Evolutionary conservation across 768 basidiomycete genomes (phyloP).

Genomic region (Boletus barrowsii): DNA sequence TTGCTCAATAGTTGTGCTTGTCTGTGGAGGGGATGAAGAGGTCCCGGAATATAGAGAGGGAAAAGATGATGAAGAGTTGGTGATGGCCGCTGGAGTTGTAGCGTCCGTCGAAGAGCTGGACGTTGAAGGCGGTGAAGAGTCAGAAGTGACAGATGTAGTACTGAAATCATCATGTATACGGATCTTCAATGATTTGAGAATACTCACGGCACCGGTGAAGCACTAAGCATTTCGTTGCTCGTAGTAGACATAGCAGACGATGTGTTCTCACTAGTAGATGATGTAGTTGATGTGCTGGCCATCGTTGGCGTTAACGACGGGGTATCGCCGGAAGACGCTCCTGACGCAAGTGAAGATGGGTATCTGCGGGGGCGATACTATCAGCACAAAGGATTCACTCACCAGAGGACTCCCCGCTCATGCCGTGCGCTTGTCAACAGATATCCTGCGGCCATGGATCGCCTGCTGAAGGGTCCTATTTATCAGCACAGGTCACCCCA

Average conservation of each 20-base stretch:
- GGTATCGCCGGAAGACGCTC: not conserved
- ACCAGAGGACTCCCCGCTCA: not conserved
- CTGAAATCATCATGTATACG: not conserved
- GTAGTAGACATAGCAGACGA: not conserved
- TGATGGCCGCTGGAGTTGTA: not conserved
- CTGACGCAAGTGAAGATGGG: not conserved
- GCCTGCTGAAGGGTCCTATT: not conserved
- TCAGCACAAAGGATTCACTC: not conserved
- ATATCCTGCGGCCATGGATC: not conserved
- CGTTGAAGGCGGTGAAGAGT: not conserved
- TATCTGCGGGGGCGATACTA: not conserved
- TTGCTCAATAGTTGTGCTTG: slow-evolving; percentile 38
- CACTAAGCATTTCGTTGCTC: not conserved
- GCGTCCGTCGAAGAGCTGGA: not conserved
- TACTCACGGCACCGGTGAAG: slow-evolving; percentile 1
- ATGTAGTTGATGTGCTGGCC: not conserved
- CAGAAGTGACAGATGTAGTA: not conserved
- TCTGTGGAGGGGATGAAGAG: slow-evolving; percentile 22
- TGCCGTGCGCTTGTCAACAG: not conserved
- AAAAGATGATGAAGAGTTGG: not conserved
- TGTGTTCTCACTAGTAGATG: not conserved
- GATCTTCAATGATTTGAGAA: not conserved
- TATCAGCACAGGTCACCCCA: not conserved
- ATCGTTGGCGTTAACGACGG: not conserved
- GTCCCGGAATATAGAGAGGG: not conserved